Conservation (phyloP, 768 basidiomycete species). For the Leccinum boreale region DNA sequence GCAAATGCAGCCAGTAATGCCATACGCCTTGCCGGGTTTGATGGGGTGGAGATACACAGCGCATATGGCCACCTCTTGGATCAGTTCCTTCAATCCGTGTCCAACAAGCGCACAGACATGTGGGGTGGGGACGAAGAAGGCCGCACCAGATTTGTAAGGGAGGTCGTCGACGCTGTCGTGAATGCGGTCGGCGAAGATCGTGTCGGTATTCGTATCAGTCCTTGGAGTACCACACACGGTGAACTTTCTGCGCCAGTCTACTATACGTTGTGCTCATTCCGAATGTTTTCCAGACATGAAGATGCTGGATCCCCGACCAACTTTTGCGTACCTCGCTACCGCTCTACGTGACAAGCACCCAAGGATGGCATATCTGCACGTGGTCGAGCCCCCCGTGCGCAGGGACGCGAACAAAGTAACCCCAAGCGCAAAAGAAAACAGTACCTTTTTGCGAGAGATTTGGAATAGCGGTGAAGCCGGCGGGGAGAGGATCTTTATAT, state of each 20-base stretch:
- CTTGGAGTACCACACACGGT: constrained; percentile 48
- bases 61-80: constrained; percentile 50
- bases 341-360: constrained; percentile 33
- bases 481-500: neutral
- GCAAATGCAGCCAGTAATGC: constrained; percentile 34
- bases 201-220: constrained; percentile 56
- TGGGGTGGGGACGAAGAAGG: constrained; percentile 69
- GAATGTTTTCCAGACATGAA: constrained; percentile 40
- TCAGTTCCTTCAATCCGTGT: constrained; percentile 59
- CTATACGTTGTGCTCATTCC: neutral
- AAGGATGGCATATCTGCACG: constrained; percentile 50
- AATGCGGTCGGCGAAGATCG: constrained; percentile 51
- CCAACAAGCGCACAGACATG: constrained; percentile 56
- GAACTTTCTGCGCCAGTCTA: neutral
- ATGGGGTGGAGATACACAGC: constrained; percentile 44
- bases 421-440: constrained; percentile 24
- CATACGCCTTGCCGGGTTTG: constrained; percentile 39
- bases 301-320: constrained; percentile 53
- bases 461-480: constrained; percentile 31
- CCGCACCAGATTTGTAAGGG: constrained; percentile 53
- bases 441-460: constrained; percentile 43
- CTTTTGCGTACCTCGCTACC: constrained; percentile 48
- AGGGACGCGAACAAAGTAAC: constrained; percentile 3
- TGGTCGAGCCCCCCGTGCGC: constrained; percentile 39
- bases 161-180: constrained; percentile 50